Conservation (phyloP, 2,329 filamentous ascomycete species). For the Hypoxylon sp. region DNA sequence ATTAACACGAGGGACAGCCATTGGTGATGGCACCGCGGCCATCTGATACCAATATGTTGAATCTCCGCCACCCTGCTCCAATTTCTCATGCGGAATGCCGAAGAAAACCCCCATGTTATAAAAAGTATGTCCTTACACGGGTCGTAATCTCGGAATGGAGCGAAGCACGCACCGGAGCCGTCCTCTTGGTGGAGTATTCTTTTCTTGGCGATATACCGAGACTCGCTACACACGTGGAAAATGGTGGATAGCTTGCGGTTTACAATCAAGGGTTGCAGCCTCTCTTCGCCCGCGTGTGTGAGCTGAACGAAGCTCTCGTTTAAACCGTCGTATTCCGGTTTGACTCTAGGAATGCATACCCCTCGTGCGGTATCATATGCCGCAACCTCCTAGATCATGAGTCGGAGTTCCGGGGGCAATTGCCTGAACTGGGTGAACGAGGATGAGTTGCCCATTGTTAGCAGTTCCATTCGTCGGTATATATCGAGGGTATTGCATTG, state of each 20-base stretch:
- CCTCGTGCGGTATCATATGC: neutral
- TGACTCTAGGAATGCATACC: constrained; percentile 12
- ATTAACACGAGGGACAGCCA: neutral
- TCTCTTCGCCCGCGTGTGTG: neutral
- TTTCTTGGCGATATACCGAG: constrained; percentile 3
- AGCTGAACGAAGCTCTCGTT: neutral
- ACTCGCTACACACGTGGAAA: constrained; percentile 19
- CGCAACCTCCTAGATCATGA: constrained; percentile 21
- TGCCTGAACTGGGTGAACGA: constrained; percentile 11
- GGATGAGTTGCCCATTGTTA: neutral
- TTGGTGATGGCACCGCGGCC: neutral
- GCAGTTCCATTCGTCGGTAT: neutral
- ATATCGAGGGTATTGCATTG: neutral
- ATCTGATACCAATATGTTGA: constrained; percentile 4
- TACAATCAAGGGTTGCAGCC: constrained; percentile 8
- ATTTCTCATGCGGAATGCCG: neutral
- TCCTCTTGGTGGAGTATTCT: neutral
- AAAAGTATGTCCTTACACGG: constrained; percentile 14
- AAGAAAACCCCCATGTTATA: neutral
- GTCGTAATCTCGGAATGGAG: constrained; percentile 8
- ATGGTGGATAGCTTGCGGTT: neutral
- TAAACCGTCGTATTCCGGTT: neutral
- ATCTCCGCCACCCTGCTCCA: neutral
- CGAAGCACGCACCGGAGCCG: constrained; percentile 3
- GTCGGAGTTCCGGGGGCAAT: constrained; percentile 10